Conservation (phyloP, 768 basidiomycete genomes). For the Agrocybe praecox region DNA sequence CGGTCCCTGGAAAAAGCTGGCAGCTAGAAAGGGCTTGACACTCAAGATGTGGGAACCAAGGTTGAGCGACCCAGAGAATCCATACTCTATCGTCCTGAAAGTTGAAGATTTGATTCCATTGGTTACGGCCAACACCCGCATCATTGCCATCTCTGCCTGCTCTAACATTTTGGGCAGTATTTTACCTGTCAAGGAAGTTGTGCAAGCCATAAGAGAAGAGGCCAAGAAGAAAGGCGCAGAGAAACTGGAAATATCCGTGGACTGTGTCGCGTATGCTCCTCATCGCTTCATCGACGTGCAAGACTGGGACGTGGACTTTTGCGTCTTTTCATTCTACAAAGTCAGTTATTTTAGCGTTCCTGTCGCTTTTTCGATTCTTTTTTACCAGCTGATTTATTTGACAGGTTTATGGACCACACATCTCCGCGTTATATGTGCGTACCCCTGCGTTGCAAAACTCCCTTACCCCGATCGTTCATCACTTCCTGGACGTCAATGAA, state of each 20-base stretch:
- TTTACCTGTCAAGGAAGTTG: slow-evolving; percentile 60
- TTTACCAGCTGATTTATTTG: background rate
- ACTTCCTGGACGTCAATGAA: slow-evolving; percentile 57
- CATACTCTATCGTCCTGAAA: slow-evolving; percentile 63
- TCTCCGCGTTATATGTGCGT: slow-evolving; percentile 67
- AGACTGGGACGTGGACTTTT: slow-evolving; percentile 79
- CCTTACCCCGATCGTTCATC: slow-evolving; percentile 63
- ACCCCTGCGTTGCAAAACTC: slow-evolving; percentile 47
- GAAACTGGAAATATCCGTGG: slow-evolving; percentile 70
- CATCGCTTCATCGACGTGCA: slow-evolving; percentile 72
- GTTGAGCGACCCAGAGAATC: slow-evolving; percentile 54
- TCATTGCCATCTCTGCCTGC: slow-evolving; percentile 74
- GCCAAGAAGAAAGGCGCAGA: slow-evolving; percentile 53
- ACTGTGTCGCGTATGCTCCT: slow-evolving; percentile 81
- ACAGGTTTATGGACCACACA: slow-evolving; percentile 78
- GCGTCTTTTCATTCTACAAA: slow-evolving; percentile 77
- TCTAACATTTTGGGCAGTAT: slow-evolving; percentile 77
- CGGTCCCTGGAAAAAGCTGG: slow-evolving; percentile 78
- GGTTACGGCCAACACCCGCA: slow-evolving; percentile 64
- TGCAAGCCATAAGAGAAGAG: slow-evolving; percentile 49
- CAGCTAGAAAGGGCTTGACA: slow-evolving; percentile 51
- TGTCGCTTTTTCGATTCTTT: background rate
- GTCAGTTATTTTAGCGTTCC: slow-evolving; percentile 31
- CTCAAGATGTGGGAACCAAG: slow-evolving; percentile 63
- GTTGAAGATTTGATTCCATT: slow-evolving; percentile 61